Evolutionary conservation across 331 rosid genomes (phyloP), one percentile per base, ranked within the genome.

Genomic region (Quercus tomentella): DNA sequence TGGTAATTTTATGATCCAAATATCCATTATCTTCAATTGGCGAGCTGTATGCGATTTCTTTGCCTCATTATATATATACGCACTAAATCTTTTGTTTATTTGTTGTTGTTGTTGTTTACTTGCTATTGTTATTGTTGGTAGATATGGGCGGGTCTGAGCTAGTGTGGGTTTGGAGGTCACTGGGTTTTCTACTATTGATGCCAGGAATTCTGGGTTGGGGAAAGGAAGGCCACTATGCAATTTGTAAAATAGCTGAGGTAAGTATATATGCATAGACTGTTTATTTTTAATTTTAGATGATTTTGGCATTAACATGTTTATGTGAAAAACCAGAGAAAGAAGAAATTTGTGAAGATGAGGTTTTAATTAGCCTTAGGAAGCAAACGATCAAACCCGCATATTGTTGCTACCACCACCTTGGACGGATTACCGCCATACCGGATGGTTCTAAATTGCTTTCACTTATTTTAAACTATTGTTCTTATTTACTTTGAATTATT

Each of bases 211-310:
- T 85, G 73, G 81, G 90, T 69, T 92, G 97, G 98, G 98, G 97
- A 78, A 87, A 87, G 62, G 91, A 94, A 37, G 98, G 98, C 4
- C 97, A 94, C 82, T 90, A 85, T 86, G 87, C 81, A 7, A 56
- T 77, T 62, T 94, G 98, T 70, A 92, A 90, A 86, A 89, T 94
- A 68, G 80, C 98, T 2, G 88, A 88, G 94, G 98, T 92, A 70
- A 80, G 70, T 65, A 5, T 70, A 60, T 49, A 41, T 41, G 45
- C n/a, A 41, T 79, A 63, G 4, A 18, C 21, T 55, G 15, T 57
- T 56, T 61, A 20, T 33, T 78, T 74, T 31, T 10, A 49, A 12
- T 77, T 18, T 67, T 74, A 41, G 45, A 25, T n/a, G 52, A 54
- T 78, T 56, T 31, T 62, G 68, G 11, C 45, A 8, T 41, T 41